These are phyloP conservation scores for Aspergillus flavus DNA, from an alignment of 2,329 filamentous ascomycete genomes.

Conservation along the genomic window DNA sequence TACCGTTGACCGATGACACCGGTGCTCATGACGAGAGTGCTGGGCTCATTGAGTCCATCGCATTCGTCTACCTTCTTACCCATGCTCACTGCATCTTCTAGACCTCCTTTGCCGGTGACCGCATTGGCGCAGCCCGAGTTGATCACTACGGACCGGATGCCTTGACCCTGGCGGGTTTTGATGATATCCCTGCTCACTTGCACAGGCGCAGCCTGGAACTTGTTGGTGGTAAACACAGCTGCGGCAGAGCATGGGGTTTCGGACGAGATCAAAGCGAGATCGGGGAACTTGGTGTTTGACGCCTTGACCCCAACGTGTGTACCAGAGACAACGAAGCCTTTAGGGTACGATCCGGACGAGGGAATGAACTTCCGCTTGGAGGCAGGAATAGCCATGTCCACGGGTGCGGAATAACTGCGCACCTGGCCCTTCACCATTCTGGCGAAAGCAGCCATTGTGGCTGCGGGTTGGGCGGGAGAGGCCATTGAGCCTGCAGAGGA, in stretches of 20 bases:
- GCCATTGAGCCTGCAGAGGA: constrained; percentile 25
- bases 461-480: constrained; percentile 28
- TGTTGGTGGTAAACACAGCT: constrained; percentile 96
- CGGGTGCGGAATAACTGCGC: constrained; percentile 48
- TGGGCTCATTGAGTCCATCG: constrained; percentile 55
- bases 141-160: constrained; percentile 79
- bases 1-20: constrained; percentile 94
- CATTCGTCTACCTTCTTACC: constrained; percentile 73
- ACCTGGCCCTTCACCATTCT: constrained; percentile 43
- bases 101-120: constrained; percentile 85
- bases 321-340: constrained; percentile 84
- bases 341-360: constrained; percentile 79
- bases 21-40: constrained; percentile 96
- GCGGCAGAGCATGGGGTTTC: constrained; percentile 83
- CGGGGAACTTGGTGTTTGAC: constrained; percentile 86
- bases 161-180: constrained; percentile 65
- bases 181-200: constrained; percentile 78
- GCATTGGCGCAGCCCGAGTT: constrained; percentile 98
- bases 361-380: constrained; percentile 92
- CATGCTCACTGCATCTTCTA: constrained; percentile 88
- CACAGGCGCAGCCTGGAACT: constrained; percentile 95
- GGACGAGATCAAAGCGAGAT: constrained; percentile 85
- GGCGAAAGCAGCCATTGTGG: constrained; percentile 38
- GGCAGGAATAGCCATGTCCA: constrained; percentile 63
- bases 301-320: constrained; percentile 93